These are phyloP conservation scores for Botrytis squamosa DNA, from an alignment of 2,329 filamentous ascomycete genomes.

Conservation along the genomic window DNA sequence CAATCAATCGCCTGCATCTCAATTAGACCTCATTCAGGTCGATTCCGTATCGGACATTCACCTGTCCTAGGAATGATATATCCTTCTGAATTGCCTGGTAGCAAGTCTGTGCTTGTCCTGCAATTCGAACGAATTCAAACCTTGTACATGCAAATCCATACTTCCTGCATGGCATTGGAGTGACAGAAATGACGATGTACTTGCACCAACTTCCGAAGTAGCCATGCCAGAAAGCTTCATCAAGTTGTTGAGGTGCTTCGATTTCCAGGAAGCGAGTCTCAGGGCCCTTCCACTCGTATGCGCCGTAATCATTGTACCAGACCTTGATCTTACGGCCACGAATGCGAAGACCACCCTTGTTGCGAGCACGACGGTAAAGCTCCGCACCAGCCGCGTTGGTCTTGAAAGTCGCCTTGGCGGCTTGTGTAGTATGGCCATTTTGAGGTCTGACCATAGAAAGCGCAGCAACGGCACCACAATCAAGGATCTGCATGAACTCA, in stretches of 20 bases:
- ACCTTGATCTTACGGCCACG: not conserved
- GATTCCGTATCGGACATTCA: not conserved
- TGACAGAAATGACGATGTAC: not conserved
- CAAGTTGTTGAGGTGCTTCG: not conserved
- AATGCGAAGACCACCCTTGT: not conserved
- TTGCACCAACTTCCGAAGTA: constrained; percentile 14
- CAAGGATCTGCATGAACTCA: constrained; percentile 21
- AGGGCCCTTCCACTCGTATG: constrained; percentile 5
- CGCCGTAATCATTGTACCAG: constrained; percentile 20
- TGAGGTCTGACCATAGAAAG: not conserved
- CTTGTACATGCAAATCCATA: not conserved
- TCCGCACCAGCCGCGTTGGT: not conserved
- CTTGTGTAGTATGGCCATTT: not conserved
- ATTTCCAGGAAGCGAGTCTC: constrained; percentile 18
- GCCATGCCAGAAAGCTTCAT: not conserved
- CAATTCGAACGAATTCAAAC: not conserved
- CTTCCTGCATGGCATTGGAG: not conserved
- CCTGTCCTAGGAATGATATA: not conserved
- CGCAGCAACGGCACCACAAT: constrained; percentile 5
- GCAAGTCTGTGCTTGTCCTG: constrained; percentile 8
- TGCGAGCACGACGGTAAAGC: constrained; percentile 6
- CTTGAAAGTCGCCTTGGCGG: constrained; percentile 13
- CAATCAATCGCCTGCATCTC: not conserved
- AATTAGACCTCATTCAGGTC: not conserved
- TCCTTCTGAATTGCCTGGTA: constrained; percentile 10